These are phyloP conservation scores for Alternaria sp. DNA, from an alignment of 2,329 filamentous ascomycete species.

Conservation along the genomic window DNA sequence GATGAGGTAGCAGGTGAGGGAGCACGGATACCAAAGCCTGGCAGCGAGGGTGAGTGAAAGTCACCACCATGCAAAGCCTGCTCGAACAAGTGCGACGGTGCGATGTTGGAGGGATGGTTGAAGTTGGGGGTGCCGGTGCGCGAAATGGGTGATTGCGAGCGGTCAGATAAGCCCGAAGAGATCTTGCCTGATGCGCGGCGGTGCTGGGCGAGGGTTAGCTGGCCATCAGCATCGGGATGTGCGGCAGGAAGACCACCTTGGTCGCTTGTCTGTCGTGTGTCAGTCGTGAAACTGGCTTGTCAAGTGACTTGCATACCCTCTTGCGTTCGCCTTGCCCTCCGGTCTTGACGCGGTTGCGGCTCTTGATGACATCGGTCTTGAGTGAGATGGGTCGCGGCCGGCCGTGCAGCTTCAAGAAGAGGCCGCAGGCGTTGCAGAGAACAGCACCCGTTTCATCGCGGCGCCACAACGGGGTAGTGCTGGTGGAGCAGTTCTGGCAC, in stretches of 20 bases:
- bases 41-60: slow-evolving; percentile 66
- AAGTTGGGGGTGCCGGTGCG: slow-evolving; percentile 80
- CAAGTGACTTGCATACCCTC: slow-evolving; percentile 67
- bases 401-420: slow-evolving; percentile 96
- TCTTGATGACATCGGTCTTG: slow-evolving; percentile 99
- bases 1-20: slow-evolving; percentile 67
- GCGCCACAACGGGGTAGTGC: slow-evolving; percentile 95
- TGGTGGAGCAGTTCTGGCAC: slow-evolving; percentile 95
- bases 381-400: slow-evolving; percentile 91
- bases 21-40: slow-evolving; percentile 52
- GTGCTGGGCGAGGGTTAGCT: slow-evolving; percentile 66
- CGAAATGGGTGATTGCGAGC: slow-evolving; percentile 79
- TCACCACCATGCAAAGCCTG: slow-evolving; percentile 74
- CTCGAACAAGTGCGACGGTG: slow-evolving; percentile 81
- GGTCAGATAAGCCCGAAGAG: slow-evolving; percentile 75
- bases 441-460: slow-evolving; percentile 95
- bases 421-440: slow-evolving; percentile 96
- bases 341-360: slow-evolving; percentile 96
- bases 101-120: slow-evolving; percentile 70
- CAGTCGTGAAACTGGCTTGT: slow-evolving; percentile 12
- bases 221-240: slow-evolving; percentile 64
- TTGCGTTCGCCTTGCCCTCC: slow-evolving; percentile 79
- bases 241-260: slow-evolving; percentile 66
- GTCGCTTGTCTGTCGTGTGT: slow-evolving; percentile 36
- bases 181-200: slow-evolving; percentile 75